Percentiles rank a stretch among this genome's conserved stretches.
These are phyloP conservation scores for Hericium rajendrae DNA, from an alignment of 768 basidiomycete species.

Conservation along the genomic window DNA sequence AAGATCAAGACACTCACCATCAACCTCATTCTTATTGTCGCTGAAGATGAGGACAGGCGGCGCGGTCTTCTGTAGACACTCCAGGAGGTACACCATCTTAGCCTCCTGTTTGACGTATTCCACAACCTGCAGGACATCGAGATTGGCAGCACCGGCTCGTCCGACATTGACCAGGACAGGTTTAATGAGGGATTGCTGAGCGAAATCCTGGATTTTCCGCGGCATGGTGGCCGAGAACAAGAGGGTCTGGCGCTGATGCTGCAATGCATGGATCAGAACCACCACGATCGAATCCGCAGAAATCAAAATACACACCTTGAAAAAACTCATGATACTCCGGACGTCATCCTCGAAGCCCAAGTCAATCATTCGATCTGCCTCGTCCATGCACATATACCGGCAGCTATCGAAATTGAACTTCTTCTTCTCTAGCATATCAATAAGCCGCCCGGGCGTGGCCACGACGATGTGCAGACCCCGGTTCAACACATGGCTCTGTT, in stretches of 20 bases:
- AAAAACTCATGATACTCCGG: constrained; percentile 97
- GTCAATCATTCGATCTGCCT: constrained; percentile 99
- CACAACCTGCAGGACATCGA: constrained; percentile 93
- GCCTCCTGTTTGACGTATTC: constrained; percentile 99
- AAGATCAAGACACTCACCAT: constrained; percentile 45
- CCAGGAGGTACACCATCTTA: constrained; percentile 98
- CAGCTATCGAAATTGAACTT: constrained; percentile 87
- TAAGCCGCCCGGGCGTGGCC: constrained; percentile 92
- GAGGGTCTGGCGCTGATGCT: constrained; percentile 94
- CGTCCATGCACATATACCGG: constrained; percentile 98
- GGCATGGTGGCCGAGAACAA: constrained; percentile 99
- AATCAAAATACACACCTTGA: constrained; percentile 53
- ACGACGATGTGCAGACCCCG: constrained; percentile 94
- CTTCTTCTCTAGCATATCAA: constrained; percentile 97
- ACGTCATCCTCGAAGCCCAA: constrained; percentile 99
- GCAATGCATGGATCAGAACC: background rate
- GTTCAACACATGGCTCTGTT: constrained; percentile 86
- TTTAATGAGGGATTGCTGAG: constrained; percentile 89
- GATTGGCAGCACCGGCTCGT: constrained; percentile 92
- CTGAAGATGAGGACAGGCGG: constrained; percentile 97
- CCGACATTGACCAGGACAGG: constrained; percentile 96
- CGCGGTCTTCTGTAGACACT: constrained; percentile 96
- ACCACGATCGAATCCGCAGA: background rate
- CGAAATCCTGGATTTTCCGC: constrained; percentile 97
- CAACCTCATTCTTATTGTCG: constrained; percentile 99